Conservation (phyloP, 352 stramenopile genomes). For the Globisporangium yorkense region DNA sequence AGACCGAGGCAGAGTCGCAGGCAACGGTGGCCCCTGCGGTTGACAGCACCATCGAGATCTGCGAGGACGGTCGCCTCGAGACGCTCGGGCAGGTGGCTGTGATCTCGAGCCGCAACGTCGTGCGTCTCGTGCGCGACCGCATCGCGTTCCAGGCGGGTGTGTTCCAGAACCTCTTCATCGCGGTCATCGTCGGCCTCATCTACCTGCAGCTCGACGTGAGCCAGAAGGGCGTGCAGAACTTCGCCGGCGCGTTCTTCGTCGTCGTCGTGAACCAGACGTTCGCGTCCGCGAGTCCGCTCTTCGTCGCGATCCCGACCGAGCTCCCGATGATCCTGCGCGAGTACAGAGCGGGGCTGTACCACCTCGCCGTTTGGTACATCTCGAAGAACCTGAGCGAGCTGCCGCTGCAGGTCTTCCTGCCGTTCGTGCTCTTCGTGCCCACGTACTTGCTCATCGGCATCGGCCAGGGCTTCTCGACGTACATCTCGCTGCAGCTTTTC, state of each 20-base stretch:
- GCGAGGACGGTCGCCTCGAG: conserved; percentile 5
- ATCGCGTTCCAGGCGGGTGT: conserved; percentile 25
- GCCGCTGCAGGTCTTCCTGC: conserved; percentile 26
- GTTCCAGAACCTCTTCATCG: conserved; percentile 24
- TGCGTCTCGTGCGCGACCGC: conserved; percentile 22
- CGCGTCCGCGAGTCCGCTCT: conserved; percentile 18
- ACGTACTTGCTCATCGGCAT: conserved; percentile 31
- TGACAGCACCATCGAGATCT: not conserved
- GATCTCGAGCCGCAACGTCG: conserved; percentile 22
- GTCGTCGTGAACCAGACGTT: conserved; percentile 27
- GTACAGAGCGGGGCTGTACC: conserved; percentile 27
- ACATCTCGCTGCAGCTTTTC: conserved; percentile 25
- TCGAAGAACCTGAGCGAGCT: conserved; percentile 36
- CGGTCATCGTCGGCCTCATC: conserved; percentile 27
- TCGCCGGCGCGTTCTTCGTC: conserved; percentile 34
- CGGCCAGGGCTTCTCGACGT: conserved; percentile 16
- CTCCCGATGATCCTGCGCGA: conserved; percentile 33
- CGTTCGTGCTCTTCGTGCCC: conserved; percentile 18
- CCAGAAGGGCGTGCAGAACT: conserved; percentile 27
- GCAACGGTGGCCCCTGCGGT: not conserved
- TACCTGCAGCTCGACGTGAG: conserved; percentile 21
- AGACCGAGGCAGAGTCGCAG: too few species aligned
- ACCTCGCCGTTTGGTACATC: conserved; percentile 24
- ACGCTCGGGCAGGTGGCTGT: conserved; percentile 12
- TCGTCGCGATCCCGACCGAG: conserved; percentile 26